phyloP scores from a whole-genome alignment of 2,329 filamentous ascomycete species.

The Penicillium sp. region DNA sequence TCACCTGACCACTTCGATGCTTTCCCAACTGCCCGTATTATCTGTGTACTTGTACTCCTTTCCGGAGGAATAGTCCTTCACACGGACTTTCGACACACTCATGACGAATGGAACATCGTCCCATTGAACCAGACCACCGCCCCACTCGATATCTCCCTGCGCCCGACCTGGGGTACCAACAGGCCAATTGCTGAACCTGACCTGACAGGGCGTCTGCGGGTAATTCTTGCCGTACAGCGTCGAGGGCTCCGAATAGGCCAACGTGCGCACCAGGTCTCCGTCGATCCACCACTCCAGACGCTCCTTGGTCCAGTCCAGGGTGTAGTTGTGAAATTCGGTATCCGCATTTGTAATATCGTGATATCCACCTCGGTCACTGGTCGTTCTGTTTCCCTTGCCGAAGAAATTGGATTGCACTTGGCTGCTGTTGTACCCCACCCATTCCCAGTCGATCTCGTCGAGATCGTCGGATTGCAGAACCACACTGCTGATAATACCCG shows the following conservation, averaged over 20 bases:
- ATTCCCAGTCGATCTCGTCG: conserved; percentile 77
- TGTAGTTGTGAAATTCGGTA: conserved; percentile 48
- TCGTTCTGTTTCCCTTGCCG: conserved; percentile 75
- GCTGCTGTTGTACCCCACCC: conserved; percentile 39
- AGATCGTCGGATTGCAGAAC: conserved; percentile 80
- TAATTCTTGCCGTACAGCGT: conserved; percentile 53
- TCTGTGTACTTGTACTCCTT: conserved; percentile 68
- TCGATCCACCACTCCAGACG: conserved; percentile 67
- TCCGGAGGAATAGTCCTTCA: conserved; percentile 57
- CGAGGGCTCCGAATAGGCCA: conserved; percentile 59
- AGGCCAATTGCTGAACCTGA: conserved; percentile 68
- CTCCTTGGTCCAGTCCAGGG: conserved; percentile 65
- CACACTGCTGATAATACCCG: conserved; percentile 75
- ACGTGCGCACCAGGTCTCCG: conserved; percentile 58
- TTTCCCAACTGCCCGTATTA: conserved; percentile 60
- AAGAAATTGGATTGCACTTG: conserved; percentile 84
- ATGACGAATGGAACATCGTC: conserved; percentile 67
- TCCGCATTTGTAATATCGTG: conserved; percentile 64
- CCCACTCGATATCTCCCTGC: conserved; percentile 61
- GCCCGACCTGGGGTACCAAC: conserved; percentile 52
- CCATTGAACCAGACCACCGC: conserved; percentile 67
- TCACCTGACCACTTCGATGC: conserved; percentile 57
- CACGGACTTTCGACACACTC: conserved; percentile 63
- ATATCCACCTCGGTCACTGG: conserved; percentile 79
- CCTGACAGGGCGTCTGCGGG: conserved; percentile 71